Conservation (phyloP, 2,329 filamentous ascomycete genomes). For the Clarireedia sp. region DNA sequence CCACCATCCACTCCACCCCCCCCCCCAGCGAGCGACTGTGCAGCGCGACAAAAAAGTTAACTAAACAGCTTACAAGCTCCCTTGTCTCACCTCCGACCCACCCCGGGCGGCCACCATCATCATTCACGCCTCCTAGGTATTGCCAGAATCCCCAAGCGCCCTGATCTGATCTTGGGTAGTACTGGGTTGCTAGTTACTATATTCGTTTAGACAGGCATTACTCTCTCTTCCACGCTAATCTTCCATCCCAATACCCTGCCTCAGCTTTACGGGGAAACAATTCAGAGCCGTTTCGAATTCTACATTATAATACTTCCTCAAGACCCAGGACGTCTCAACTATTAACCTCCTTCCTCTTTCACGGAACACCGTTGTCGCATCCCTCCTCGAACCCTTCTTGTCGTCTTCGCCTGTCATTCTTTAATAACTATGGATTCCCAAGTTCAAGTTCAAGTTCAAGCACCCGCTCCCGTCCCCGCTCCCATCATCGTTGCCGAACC, state of each 20-base stretch:
- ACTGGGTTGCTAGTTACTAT: constrained; percentile 9
- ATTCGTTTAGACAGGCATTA: constrained; percentile 12
- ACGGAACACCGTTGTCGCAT: constrained; percentile 20
- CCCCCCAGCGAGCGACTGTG: too few relatives aligned
- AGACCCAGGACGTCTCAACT: constrained; percentile 11
- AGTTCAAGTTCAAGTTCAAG: constrained; percentile 4
- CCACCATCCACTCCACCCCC: neutral
- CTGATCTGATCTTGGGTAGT: constrained; percentile 7
- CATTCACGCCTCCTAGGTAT: constrained; percentile 1
- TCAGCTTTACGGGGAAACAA: constrained; percentile 15
- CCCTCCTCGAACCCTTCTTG: constrained; percentile 22
- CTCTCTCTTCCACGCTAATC: constrained; percentile 19
- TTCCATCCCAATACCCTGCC: constrained; percentile 7
- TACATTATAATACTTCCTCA: constrained; percentile 26
- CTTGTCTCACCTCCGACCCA: constrained; percentile 1
- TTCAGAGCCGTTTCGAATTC: constrained; percentile 8
- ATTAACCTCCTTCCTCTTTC: constrained; percentile 18
- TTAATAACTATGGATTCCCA: constrained; percentile 12
- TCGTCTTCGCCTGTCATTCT: constrained; percentile 21
- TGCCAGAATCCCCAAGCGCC: constrained; percentile 9
- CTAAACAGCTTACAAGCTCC: neutral
- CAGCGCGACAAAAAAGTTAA: too few relatives aligned
- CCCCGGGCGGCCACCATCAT: constrained; percentile 7
- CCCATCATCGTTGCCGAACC: neutral
- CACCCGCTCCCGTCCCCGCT: constrained; percentile 21